Percentiles rank a stretch among this genome's conserved stretches.
Conservation (phyloP, 2,329 filamentous ascomycete species). For the Blastomyces emzantsi region DNA sequence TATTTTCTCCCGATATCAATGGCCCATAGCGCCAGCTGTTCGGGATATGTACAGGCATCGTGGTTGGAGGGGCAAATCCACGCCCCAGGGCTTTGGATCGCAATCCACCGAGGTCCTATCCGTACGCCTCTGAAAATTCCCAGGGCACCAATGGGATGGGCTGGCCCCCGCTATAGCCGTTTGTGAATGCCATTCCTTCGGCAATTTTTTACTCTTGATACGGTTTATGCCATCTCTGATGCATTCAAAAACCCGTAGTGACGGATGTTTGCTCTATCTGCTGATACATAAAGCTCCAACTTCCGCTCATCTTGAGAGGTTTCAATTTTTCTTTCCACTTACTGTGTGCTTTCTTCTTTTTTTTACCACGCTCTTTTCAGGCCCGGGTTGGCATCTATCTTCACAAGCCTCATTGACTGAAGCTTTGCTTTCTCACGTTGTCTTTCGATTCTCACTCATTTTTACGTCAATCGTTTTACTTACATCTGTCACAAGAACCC, state of each 20-base stretch:
- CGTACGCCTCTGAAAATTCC: background rate
- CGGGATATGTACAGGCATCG: background rate
- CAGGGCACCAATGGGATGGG: background rate
- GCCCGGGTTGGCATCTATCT: slow-evolving; percentile 5
- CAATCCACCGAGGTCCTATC: background rate
- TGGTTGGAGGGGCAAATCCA: background rate
- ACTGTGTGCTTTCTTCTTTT: background rate
- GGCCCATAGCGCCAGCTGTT: background rate
- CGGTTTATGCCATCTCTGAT: background rate
- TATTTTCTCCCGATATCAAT: background rate
- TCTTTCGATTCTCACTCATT: background rate
- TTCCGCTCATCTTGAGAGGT: background rate
- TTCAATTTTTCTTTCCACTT: background rate
- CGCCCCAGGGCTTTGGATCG: background rate
- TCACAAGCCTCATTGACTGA: slow-evolving; percentile 11
- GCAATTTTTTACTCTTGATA: background rate
- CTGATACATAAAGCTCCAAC: background rate
- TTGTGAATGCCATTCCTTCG: background rate
- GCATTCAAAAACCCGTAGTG: background rate
- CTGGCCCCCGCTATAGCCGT: background rate
- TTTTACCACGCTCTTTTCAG: background rate
- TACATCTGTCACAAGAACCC: background rate
- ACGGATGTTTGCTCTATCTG: background rate
- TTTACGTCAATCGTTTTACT: too few species aligned
- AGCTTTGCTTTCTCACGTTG: background rate